Percentiles rank a stretch among this genome's conserved stretches.
phyloP scores from a whole-genome alignment of 306 rosid species.

The Chamaecrista fasciculata region DNA sequence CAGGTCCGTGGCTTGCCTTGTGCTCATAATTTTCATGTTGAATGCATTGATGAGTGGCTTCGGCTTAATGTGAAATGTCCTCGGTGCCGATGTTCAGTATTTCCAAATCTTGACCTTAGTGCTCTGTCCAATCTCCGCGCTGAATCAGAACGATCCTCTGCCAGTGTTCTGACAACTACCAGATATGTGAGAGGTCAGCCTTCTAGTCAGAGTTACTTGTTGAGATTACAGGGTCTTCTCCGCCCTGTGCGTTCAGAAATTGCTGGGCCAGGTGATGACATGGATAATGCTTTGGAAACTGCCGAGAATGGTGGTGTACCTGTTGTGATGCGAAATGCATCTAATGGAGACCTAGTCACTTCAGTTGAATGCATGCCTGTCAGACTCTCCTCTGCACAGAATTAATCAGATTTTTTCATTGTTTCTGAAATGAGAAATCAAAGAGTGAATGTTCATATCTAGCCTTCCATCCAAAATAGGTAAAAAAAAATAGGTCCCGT shows the following conservation, averaged over 20 bases:
- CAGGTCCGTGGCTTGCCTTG: constrained; percentile 99
- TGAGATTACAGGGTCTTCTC: constrained; percentile 83
- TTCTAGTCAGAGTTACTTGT: constrained; percentile 74
- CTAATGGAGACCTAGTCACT: constrained; percentile 35
- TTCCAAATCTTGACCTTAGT: constrained; percentile 99
- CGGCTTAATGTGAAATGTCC: constrained; percentile 98
- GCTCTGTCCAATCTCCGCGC: constrained; percentile 88
- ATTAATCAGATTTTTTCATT: constrained; percentile 33
- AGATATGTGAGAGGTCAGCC: constrained; percentile 76
- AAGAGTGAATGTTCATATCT: constrained; percentile 35
- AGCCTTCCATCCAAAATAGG: not conserved
- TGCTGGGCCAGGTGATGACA: constrained; percentile 43
- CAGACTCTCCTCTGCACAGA: constrained; percentile 42
- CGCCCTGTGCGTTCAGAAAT: constrained; percentile 66
- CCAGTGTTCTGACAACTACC: constrained; percentile 60
- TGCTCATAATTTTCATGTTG: constrained; percentile 97
- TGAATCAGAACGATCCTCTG: constrained; percentile 76
- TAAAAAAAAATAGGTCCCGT: too few species aligned
- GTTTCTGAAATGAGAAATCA: constrained; percentile 33
- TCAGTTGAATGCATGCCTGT: constrained; percentile 36
- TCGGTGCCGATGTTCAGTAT: constrained; percentile 97
- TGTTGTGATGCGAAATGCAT: constrained; percentile 28
- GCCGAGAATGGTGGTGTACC: constrained; percentile 56
- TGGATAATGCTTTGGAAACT: constrained; percentile 48
- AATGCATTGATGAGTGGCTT: constrained; percentile 99